Conservation (phyloP, 1,284 basidiomycete genomes). For the Malassezia equina region DNA sequence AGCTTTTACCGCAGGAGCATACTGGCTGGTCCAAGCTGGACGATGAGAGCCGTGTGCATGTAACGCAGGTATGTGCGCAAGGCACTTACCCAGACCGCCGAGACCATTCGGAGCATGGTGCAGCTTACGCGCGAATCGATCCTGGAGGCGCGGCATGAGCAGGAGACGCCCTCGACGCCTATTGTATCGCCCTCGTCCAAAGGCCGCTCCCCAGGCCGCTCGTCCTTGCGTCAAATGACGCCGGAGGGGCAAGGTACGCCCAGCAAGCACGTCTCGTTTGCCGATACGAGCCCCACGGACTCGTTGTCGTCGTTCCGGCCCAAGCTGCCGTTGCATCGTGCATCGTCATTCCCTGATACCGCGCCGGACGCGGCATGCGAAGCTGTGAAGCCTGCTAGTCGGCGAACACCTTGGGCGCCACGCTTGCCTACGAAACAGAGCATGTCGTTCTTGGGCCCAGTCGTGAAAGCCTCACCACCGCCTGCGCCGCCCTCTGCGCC, state of each 20-base stretch:
- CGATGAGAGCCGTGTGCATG: neutral
- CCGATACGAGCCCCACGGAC: neutral
- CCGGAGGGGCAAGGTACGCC: neutral
- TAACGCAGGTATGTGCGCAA: slow-evolving; percentile 9
- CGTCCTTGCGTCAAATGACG: slow-evolving; percentile 2
- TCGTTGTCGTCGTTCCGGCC: neutral
- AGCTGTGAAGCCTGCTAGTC: neutral
- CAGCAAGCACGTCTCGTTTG: slow-evolving; percentile 14
- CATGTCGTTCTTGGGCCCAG: neutral
- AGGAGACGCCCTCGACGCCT: neutral
- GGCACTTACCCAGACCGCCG: slow-evolving; percentile 10
- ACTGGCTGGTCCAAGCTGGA: slow-evolving; percentile 12
- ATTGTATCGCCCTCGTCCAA: neutral
- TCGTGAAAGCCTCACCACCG: neutral
- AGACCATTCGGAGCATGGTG: slow-evolving; percentile 2
- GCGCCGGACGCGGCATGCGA: neutral
- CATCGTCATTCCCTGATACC: neutral
- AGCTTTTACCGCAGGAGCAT: slow-evolving; percentile 21
- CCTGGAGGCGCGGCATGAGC: neutral
- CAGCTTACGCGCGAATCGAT: slow-evolving; percentile 7
- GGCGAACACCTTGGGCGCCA: neutral
- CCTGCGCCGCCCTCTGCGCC: neutral
- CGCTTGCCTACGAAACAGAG: neutral
- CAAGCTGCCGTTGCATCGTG: neutral
- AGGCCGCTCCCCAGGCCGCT: neutral